Evolutionary conservation across 805 yeast species (phyloP).

Genomic region (Metschnikowia picachoensis): DNA sequence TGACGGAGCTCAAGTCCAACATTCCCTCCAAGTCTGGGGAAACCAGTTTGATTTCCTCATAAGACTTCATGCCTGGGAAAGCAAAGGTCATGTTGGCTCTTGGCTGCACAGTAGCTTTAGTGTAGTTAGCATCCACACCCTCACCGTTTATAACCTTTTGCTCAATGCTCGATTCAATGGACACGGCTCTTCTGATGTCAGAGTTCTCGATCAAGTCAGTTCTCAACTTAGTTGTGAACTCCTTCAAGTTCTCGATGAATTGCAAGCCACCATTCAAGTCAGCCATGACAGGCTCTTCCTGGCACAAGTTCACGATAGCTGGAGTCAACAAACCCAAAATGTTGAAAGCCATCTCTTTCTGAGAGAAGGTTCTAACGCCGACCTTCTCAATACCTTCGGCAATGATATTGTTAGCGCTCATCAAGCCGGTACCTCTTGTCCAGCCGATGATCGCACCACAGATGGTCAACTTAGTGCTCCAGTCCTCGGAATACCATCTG

Average conservation of each 20-base stretch:
- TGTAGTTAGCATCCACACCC: conserved; percentile 79
- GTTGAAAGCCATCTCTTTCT: conserved; percentile 99
- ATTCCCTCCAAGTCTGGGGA: conserved; percentile 82
- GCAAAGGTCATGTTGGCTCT: conserved; percentile 92
- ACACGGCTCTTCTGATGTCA: conserved; percentile 92
- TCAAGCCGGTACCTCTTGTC: conserved; percentile 99
- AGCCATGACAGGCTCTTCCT: conserved; percentile 93
- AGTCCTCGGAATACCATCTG: conserved; percentile 98
- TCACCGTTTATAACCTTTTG: conserved; percentile 82
- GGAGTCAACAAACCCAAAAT: conserved; percentile 91
- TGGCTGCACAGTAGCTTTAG: conserved; percentile 76
- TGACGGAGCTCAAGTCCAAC: conserved; percentile 84
- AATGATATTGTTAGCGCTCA: conserved; percentile 94
- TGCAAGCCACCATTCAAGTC: conserved; percentile 99
- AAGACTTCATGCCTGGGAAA: conserved; percentile 84
- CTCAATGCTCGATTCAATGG: conserved; percentile 89
- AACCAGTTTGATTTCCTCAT: conserved; percentile 63
- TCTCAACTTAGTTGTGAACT: conserved; percentile 76
- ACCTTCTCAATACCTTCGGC: conserved; percentile 95
- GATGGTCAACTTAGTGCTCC: conserved; percentile 90
- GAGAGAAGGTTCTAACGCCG: conserved; percentile 98
- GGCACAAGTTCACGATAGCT: conserved; percentile 78
- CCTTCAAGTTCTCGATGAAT: conserved; percentile 86
- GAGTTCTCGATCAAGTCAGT: conserved; percentile 72
- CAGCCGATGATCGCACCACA: conserved; percentile 99